phyloP scores from a whole-genome alignment of 2,329 filamentous ascomycete species.

The Sarocladiaceae sp. region DNA sequence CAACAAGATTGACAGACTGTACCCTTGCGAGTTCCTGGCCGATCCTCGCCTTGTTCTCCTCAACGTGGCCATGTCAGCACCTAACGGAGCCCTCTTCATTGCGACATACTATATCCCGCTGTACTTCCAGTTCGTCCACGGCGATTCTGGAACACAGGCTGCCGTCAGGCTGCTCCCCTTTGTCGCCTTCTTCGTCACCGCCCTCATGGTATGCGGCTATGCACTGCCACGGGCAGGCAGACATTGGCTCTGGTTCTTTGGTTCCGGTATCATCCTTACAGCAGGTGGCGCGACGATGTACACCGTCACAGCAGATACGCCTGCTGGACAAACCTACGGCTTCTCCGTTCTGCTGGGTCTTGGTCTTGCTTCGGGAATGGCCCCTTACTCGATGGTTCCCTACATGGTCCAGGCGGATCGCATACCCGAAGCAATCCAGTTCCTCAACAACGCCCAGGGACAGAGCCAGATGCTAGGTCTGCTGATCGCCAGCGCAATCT shows the following conservation, averaged over 20 bases:
- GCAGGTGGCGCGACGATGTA: conserved; percentile 29
- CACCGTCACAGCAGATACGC: conserved; percentile 18
- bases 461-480: conserved; percentile 11
- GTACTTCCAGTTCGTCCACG: conserved; percentile 41
- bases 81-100: conserved; percentile 18
- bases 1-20: conserved; percentile 21
- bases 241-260: neutral
- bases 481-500: conserved; percentile 11
- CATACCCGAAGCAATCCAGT: conserved; percentile 25
- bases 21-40: conserved; percentile 34
- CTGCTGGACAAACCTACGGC: conserved; percentile 20
- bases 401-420: conserved; percentile 21
- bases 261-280: conserved; percentile 12
- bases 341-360: conserved; percentile 31
- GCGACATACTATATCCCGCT: conserved; percentile 41
- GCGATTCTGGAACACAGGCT: conserved; percentile 29
- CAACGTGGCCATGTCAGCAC: conserved; percentile 29
- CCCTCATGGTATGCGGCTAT: conserved; percentile 11
- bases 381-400: conserved; percentile 27
- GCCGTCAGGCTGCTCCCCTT: conserved; percentile 33
- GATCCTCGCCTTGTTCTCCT: conserved; percentile 28
- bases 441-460: conserved; percentile 24
- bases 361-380: conserved; percentile 27
- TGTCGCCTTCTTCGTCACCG: conserved; percentile 28
- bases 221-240: neutral